phyloP scores from a whole-genome alignment of 805 yeast genomes.

The Saccharomyces kudriavzevii region DNA sequence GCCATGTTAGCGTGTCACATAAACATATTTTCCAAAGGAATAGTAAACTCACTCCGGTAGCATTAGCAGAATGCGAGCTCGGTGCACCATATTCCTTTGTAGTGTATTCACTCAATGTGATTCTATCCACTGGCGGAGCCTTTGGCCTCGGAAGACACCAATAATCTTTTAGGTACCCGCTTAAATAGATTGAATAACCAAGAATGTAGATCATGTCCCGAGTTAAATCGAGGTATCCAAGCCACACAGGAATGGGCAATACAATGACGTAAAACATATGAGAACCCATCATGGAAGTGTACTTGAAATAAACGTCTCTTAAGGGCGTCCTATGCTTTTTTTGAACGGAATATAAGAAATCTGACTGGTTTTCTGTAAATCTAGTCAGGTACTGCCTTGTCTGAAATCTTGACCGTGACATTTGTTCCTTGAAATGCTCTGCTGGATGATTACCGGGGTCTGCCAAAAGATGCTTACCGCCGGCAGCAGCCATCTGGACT shows the following conservation, averaged over 20 bases:
- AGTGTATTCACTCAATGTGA: conserved; percentile 83
- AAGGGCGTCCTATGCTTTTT: conserved; percentile 36
- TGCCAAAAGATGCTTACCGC: conserved; percentile 15
- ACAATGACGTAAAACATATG: conserved; percentile 89
- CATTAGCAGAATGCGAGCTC: conserved; percentile 87
- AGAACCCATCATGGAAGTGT: conserved; percentile 83
- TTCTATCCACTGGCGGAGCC: conserved; percentile 84
- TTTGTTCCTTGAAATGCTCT: conserved; percentile 52
- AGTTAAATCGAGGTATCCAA: conserved; percentile 50
- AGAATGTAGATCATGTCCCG: conserved; percentile 64
- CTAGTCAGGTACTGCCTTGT: conserved; percentile 51
- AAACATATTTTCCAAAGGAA: conserved; percentile 26
- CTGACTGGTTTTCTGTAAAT: conserved; percentile 58
- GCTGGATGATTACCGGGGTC: conserved; percentile 74
- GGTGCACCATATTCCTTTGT: conserved; percentile 95
- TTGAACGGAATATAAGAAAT: conserved; percentile 51
- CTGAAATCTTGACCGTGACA: conserved; percentile 48
- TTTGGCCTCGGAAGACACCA: conserved; percentile 87
- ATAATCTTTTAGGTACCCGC: conserved; percentile 76
- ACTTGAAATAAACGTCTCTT: conserved; percentile 72
- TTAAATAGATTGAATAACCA: conserved; percentile 51
- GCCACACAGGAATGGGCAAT: conserved; percentile 83
- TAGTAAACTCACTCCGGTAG: conserved; percentile 68
- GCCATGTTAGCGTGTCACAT: conserved; percentile 1
- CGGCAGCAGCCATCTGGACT: background rate